A percentile compares a stretch with the other conserved stretches of the same genome.
Evolutionary conservation across 139 green algal species (phyloP).

Genomic region (Chlorella sp.): DNA sequence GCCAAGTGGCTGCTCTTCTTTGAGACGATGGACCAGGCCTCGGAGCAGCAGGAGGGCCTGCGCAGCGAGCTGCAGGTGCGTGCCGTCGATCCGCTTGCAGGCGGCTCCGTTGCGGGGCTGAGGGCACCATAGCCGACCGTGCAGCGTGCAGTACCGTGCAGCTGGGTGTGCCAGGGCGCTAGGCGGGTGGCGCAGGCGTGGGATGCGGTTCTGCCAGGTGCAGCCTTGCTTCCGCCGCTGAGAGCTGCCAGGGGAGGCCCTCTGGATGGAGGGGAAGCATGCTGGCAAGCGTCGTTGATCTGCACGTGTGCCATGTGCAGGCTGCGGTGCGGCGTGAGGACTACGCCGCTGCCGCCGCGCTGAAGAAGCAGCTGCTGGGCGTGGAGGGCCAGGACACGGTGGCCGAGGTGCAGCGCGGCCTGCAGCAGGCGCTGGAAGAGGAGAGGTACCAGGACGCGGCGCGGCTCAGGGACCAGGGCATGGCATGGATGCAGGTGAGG

Average conservation of each 20-base stretch:
- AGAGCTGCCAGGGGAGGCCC: not conserved
- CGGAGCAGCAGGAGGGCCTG: not conserved
- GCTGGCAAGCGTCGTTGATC: too few species aligned
- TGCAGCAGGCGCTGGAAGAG: constrained; percentile 42
- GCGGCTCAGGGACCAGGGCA: constrained; percentile 51
- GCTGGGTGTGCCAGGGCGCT: not conserved
- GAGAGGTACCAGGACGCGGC: constrained; percentile 68
- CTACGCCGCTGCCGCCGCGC: constrained; percentile 17
- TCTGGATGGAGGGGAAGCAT: too few species aligned
- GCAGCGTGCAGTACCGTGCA: not conserved
- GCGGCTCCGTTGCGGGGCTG: not conserved
- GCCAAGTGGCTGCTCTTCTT: not conserved
- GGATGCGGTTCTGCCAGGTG: not conserved
- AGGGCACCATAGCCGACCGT: not conserved
- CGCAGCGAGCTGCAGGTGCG: not conserved
- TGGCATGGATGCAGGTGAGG: constrained; percentile 13
- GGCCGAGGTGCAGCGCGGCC: constrained; percentile 15
- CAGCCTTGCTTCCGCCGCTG: not conserved
- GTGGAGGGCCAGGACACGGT: constrained; percentile 31
- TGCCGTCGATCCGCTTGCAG: not conserved
- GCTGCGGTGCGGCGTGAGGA: constrained; percentile 25
- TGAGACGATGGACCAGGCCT: not conserved
- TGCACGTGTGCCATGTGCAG: constrained; percentile 10
- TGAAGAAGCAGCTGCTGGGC: constrained; percentile 15
- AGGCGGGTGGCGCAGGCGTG: too few species aligned